Conservation (phyloP, 2,329 filamentous ascomycete species). For the Salinomyces thailandicus region DNA sequence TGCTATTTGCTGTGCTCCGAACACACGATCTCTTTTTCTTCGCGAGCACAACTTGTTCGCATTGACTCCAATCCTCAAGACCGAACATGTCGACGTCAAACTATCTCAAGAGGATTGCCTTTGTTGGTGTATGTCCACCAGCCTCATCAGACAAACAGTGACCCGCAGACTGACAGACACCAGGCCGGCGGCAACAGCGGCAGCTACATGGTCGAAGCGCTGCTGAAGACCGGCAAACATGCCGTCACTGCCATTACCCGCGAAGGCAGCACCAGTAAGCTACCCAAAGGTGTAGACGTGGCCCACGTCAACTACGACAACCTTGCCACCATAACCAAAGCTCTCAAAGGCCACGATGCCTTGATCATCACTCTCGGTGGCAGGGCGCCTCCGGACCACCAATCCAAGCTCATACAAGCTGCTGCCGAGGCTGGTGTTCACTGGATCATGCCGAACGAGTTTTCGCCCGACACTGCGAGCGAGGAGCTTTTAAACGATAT, state of each 20-base stretch:
- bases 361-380: constrained; percentile 31
- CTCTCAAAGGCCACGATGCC: constrained; percentile 28
- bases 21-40: too few relatives aligned
- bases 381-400: constrained; percentile 20
- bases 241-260: constrained; percentile 43
- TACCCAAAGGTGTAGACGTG: constrained; percentile 33
- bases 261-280: constrained; percentile 29
- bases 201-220: constrained; percentile 27
- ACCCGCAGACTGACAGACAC: too few relatives aligned
- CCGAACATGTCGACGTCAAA: constrained; percentile 3
- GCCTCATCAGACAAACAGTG: too few relatives aligned
- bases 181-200: constrained; percentile 32
- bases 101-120: constrained; percentile 29
- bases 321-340: constrained; percentile 26
- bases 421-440: constrained; percentile 29
- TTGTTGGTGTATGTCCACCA: constrained; percentile 30
- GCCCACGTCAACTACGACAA: constrained; percentile 40
- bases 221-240: constrained; percentile 37
- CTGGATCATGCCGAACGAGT: constrained; percentile 33
- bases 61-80: too few relatives aligned
- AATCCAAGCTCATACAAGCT: constrained; percentile 16
- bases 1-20: too few relatives aligned
- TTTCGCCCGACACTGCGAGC: constrained; percentile 21
- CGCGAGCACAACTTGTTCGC: too few relatives aligned
- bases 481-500: constrained; percentile 17